Conservation (phyloP, 306 rosid species). For the Cyclanthera cordifolia region DNA sequence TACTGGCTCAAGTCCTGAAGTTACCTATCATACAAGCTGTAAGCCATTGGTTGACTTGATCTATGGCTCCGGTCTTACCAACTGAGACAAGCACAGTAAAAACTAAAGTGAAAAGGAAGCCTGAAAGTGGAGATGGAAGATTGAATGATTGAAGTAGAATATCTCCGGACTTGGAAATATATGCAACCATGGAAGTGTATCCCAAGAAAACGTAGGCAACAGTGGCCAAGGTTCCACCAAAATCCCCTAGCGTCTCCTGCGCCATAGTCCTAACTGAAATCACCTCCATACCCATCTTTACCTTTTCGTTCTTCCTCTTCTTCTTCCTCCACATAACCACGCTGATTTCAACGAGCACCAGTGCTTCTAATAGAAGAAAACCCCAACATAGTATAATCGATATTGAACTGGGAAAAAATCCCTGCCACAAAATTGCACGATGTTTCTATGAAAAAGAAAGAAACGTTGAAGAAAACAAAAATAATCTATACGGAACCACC, state of each 20-base stretch:
- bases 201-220: constrained; percentile 48
- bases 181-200: constrained; percentile 52
- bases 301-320: constrained; percentile 12
- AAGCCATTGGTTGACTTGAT: constrained; percentile 56
- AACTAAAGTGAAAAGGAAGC: constrained; percentile 38
- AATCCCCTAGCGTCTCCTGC: constrained; percentile 58
- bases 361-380: constrained; percentile 56
- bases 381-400: constrained; percentile 50
- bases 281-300: constrained; percentile 11
- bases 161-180: constrained; percentile 57
- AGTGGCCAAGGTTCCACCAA: constrained; percentile 51
- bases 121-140: constrained; percentile 49
- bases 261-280: constrained; percentile 70
- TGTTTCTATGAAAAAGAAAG: background rate
- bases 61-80: constrained; percentile 41
- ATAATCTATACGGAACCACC: background rate
- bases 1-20: background rate
- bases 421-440: constrained; percentile 25
- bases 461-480: background rate
- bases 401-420: constrained; percentile 59
- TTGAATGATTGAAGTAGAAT: constrained; percentile 41
- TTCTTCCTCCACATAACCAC: constrained; percentile 39
- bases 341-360: constrained; percentile 53
- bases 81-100: constrained; percentile 44
- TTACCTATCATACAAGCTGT: constrained; percentile 59